Conservation (phyloP, 139 green algal species). For the Tetraselmis chui region DNA sequence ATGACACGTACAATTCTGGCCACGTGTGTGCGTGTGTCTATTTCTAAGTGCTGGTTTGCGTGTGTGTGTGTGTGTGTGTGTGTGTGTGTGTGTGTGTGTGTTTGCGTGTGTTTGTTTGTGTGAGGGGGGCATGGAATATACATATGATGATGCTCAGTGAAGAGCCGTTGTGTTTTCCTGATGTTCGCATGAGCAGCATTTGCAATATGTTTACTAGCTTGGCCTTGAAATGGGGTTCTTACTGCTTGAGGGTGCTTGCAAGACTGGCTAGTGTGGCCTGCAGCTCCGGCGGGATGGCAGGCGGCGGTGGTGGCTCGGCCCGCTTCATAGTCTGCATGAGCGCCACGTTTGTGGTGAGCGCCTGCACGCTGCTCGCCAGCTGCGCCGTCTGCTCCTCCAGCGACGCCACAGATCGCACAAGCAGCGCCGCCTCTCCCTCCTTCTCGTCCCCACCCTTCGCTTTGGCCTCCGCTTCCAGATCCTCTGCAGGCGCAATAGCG, state of each 20-base stretch:
- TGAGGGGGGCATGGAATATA: too few relatives aligned
- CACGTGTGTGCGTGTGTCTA: too few relatives aligned
- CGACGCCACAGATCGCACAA: background rate
- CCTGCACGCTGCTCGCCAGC: background rate
- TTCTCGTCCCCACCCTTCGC: background rate
- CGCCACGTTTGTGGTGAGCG: background rate
- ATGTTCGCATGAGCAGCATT: too few relatives aligned
- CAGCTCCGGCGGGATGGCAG: background rate
- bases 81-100: background rate
- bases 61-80: too few relatives aligned
- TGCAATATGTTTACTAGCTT: too few relatives aligned
- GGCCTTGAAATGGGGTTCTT: too few relatives aligned
- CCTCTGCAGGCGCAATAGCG: background rate
- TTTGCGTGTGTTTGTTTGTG: background rate
- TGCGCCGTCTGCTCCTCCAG: background rate
- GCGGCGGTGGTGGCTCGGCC: background rate
- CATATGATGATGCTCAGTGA: too few relatives aligned
- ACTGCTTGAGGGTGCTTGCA: background rate
- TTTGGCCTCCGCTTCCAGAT: background rate
- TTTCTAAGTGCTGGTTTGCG: too few relatives aligned
- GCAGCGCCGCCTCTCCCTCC: background rate
- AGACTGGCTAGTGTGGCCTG: background rate
- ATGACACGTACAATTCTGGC: too few relatives aligned
- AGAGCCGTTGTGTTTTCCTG: too few relatives aligned
- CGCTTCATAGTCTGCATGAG: too few relatives aligned